Base-by-base conservation (phyloP, 306 rosid species). In the Hippophae tibetana region DNA sequence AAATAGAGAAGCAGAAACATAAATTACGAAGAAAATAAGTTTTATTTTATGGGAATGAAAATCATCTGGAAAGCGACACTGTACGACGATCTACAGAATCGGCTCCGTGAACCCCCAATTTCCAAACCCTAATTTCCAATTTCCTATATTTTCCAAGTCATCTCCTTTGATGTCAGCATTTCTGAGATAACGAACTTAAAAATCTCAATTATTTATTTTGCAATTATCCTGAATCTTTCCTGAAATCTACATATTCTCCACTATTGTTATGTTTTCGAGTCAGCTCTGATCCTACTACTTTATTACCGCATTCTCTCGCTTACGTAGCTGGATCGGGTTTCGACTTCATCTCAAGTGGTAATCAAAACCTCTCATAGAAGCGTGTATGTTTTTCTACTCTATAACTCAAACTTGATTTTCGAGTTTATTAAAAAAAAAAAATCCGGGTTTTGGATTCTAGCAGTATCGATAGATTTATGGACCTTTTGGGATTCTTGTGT, bases 91-190 rank as follows among this genome's bases (percentile, higher is more conserved):
- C 76, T 71, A 44, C 79, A 69, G 74, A 71, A 70, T 76, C 73
- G 44, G 63, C 83, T 74, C 78, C 78, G 69, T 76, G 74, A 75
- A 71, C 84, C 46, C 40, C 5, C 46, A 4, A 48, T 10, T 0
- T 13, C 47, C 78, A 69, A 86, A 76, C 89, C 95, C 95, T 81
- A 83, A 76, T 74, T 78, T 64, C 54, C 59, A 25, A 82, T 72
- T 78, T 63, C 60, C 56, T 18, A 82, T 57, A 73, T 60, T 8
- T 55, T 47, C 69, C 64, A 56, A 76, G 61, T 43, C 56, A 23
- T 61, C 64, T 72, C 46, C 73, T 47, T 38, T 56, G 38, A 2
- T 31, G 38, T 4, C 38, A 31, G 38, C 38, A 31, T 2, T 31
- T 31, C 38, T 31, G 2, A 46, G 12, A 6, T 8, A 46, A 46